These are phyloP conservation scores for Xylaria arbuscula DNA, from an alignment of 2,329 filamentous ascomycete species.

Conservation along the genomic window DNA sequence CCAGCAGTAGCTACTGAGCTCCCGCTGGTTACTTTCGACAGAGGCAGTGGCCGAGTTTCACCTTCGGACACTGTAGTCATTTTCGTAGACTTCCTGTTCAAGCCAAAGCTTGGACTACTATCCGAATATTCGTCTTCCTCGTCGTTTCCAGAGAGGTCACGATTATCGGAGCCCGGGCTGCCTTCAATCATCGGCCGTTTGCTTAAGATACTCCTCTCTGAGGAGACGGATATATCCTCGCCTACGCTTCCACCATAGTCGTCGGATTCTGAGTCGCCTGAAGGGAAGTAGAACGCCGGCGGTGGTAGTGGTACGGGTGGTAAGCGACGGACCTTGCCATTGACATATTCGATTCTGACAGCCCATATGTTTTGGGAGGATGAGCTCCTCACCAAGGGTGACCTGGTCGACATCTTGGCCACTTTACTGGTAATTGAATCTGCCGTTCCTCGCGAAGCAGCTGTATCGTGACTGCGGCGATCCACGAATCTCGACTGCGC, in stretches of 20 bases:
- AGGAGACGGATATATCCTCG: slow-evolving; percentile 37
- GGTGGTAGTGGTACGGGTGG: slow-evolving; percentile 63
- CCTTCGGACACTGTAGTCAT: slow-evolving; percentile 75
- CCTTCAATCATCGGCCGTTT: slow-evolving; percentile 56
- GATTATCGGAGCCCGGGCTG: slow-evolving; percentile 78
- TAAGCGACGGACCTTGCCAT: slow-evolving; percentile 56
- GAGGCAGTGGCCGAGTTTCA: slow-evolving; percentile 76
- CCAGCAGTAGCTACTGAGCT: slow-evolving; percentile 81
- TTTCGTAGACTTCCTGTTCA: slow-evolving; percentile 74
- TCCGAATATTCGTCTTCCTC: slow-evolving; percentile 86
- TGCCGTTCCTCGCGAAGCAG: slow-evolving; percentile 49
- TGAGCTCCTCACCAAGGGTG: slow-evolving; percentile 45
- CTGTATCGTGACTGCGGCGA: slow-evolving; percentile 25
- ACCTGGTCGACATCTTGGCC: slow-evolving; percentile 56
- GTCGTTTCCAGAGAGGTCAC: slow-evolving; percentile 81
- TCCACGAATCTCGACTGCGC: neutral
- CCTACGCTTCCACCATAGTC: slow-evolving; percentile 35
- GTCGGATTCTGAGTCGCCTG: slow-evolving; percentile 54
- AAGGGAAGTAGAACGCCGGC: slow-evolving; percentile 63
- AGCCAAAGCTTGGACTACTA: slow-evolving; percentile 78
- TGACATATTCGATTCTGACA: slow-evolving; percentile 60
- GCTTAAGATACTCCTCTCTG: slow-evolving; percentile 38
- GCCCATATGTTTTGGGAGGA: slow-evolving; percentile 15
- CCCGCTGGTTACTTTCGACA: slow-evolving; percentile 88
- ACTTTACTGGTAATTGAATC: slow-evolving; percentile 57